Evolutionary conservation across 495 filamentous ascomycete genomes (phyloP).

Genomic region (Aspergillus cristatus): DNA sequence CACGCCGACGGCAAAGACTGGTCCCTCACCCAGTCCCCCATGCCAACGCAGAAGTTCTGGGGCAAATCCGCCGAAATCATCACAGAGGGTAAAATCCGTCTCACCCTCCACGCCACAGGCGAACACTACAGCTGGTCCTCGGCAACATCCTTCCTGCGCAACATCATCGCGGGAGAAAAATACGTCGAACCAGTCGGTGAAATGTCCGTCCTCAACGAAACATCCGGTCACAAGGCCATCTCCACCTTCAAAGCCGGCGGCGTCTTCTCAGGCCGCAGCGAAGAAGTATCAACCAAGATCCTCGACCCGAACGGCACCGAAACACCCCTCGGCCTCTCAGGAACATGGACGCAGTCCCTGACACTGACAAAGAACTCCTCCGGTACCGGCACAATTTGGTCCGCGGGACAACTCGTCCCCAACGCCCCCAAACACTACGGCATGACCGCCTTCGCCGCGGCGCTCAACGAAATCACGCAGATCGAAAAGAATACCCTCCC

Average conservation of each 20-base stretch:
- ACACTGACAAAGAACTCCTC: conserved; percentile 50
- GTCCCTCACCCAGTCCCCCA: conserved; percentile 77
- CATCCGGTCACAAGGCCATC: conserved; percentile 65
- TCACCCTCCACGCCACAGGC: conserved; percentile 58
- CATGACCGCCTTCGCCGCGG: conserved; percentile 74
- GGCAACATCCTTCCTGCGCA: conserved; percentile 83
- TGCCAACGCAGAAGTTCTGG: conserved; percentile 96
- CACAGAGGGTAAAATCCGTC: conserved; percentile 75
- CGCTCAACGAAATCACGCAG: conserved; percentile 77
- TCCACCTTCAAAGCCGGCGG: conserved; percentile 86
- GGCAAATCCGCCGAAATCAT: conserved; percentile 90
- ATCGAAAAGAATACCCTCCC: conserved; percentile 67
- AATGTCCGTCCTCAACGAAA: conserved; percentile 75
- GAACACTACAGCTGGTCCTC: conserved; percentile 79
- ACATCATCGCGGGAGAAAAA: conserved; percentile 96
- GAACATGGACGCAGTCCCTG: conserved; percentile 77
- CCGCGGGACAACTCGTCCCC: conserved; percentile 61
- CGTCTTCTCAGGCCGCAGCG: conserved; percentile 91
- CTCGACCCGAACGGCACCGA: conserved; percentile 54
- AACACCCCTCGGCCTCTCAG: conserved; percentile 53
- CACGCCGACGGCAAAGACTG: conserved; percentile 80
- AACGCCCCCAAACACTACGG: conserved; percentile 74
- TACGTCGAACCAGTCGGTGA: conserved; percentile 91
- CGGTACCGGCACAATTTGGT: conserved; percentile 61
- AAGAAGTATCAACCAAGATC: conserved; percentile 72